These are phyloP conservation scores for Solanum gandarillasii DNA, from an alignment of 257 asterid species.

Conservation along the genomic window DNA sequence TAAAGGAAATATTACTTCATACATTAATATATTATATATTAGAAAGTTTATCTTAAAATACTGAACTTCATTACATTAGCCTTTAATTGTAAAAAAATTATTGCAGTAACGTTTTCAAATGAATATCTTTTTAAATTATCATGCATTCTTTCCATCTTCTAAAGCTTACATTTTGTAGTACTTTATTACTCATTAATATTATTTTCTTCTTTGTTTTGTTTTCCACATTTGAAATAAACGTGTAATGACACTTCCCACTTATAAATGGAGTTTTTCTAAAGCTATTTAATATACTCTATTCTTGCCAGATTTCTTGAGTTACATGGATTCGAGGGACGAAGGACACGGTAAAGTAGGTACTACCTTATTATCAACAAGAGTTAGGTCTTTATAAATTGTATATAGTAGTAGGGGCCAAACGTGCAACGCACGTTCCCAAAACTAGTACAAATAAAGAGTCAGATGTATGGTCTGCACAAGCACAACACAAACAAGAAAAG, in stretches of 20 bases:
- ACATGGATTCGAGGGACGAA: not conserved
- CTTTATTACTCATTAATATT: not conserved
- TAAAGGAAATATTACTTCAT: too few relatives aligned
- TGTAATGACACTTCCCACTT: not conserved
- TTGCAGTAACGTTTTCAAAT: not conserved
- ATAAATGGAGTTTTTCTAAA: not conserved
- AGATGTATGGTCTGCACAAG: not conserved
- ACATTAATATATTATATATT: too few relatives aligned
- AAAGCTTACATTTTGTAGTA: not conserved
- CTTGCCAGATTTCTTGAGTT: not conserved
- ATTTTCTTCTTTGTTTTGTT: not conserved
- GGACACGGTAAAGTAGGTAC: not conserved
- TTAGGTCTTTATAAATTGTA: not conserved
- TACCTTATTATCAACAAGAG: not conserved
- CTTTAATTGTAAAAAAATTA: not conserved
- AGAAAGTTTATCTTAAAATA: not conserved
- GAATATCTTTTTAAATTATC: not conserved
- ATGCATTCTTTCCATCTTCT: not conserved
- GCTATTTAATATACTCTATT: not conserved
- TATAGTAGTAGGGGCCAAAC: not conserved
- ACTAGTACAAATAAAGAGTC: not conserved
- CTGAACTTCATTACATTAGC: not conserved
- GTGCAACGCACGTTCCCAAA: not conserved
- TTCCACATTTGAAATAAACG: not conserved
- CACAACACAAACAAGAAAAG: not conserved